Evolutionary conservation across 257 asterid species (phyloP).

Genomic region (Ocimum tenuiflorum): DNA sequence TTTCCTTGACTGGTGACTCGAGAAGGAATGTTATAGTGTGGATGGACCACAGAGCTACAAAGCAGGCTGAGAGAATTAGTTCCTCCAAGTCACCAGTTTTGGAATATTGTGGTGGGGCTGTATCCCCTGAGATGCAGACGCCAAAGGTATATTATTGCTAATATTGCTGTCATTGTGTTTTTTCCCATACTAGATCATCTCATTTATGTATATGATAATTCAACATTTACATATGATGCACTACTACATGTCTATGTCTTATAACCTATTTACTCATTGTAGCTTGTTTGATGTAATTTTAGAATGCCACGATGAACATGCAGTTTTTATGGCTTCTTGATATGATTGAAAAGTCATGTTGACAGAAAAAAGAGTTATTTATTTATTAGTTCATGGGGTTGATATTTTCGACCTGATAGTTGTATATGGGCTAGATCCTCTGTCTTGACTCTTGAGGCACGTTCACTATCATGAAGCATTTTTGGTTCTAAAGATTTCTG

Average conservation of each 20-base stretch:
- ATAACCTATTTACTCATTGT: neutral
- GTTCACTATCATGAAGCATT: neutral
- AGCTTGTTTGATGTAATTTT: neutral
- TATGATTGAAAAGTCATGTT: constrained; percentile 3
- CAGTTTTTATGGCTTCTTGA: neutral
- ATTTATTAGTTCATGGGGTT: neutral
- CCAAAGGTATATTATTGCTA: constrained; percentile 64
- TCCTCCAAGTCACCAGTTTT: constrained; percentile 79
- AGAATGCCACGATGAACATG: neutral
- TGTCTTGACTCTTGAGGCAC: neutral
- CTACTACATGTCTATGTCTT: neutral
- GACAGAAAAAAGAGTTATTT: neutral
- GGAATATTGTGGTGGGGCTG: constrained; percentile 95
- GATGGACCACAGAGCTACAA: constrained; percentile 99
- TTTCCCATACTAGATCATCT: constrained; percentile 5
- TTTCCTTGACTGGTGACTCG: constrained; percentile 81
- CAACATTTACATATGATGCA: constrained; percentile 14
- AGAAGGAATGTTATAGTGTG: constrained; percentile 92
- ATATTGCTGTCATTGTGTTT: constrained; percentile 1
- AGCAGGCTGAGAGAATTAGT: constrained; percentile 82
- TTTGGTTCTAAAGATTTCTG: no score
- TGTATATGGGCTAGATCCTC: neutral
- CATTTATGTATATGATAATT: neutral
- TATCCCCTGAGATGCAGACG: constrained; percentile 93
- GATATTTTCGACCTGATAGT: neutral